These are phyloP conservation scores for Eragrostis tef DNA, from an alignment of 202 grass and related monocot species.

Conservation along the genomic window DNA sequence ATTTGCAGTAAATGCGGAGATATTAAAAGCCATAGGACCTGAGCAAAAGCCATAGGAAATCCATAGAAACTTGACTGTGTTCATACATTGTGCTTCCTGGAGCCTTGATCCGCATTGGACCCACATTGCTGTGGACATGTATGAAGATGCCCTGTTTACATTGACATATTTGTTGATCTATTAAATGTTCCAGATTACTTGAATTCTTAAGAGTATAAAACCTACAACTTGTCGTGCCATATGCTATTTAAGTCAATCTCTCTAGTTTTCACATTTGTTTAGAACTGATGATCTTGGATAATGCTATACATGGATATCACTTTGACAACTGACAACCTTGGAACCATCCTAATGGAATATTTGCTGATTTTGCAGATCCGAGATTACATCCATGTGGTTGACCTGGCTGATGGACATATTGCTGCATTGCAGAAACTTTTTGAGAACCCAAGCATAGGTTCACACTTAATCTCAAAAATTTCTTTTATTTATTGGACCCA, in stretches of 20 bases:
- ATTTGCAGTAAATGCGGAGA: neutral
- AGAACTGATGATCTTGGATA: constrained; percentile 1
- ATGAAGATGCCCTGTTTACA: constrained; percentile 17
- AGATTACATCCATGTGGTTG: constrained; percentile 94
- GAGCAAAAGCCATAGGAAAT: neutral
- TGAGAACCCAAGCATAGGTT: constrained; percentile 64
- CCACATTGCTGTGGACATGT: neutral
- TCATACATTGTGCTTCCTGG: constrained; percentile 8
- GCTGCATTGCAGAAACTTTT: constrained; percentile 81
- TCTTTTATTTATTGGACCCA: constrained; percentile 52
- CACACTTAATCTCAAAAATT: constrained; percentile 22
- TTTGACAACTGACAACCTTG: constrained; percentile 12
- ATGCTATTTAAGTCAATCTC: neutral
- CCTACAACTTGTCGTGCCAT: neutral
- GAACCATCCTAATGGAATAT: constrained; percentile 23
- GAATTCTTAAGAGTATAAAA: neutral
- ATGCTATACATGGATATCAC: constrained; percentile 14
- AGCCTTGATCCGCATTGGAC: neutral
- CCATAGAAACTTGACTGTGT: constrained; percentile 8
- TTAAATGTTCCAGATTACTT: constrained; percentile 8
- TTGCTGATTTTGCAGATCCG: constrained; percentile 58
- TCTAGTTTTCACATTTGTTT: constrained; percentile 21
- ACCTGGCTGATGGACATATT: constrained; percentile 90
- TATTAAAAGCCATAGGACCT: neutral
- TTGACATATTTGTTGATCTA: constrained; percentile 6